Conservation (phyloP, 768 basidiomycete genomes). For the Agrocybe chaxingu region DNA sequence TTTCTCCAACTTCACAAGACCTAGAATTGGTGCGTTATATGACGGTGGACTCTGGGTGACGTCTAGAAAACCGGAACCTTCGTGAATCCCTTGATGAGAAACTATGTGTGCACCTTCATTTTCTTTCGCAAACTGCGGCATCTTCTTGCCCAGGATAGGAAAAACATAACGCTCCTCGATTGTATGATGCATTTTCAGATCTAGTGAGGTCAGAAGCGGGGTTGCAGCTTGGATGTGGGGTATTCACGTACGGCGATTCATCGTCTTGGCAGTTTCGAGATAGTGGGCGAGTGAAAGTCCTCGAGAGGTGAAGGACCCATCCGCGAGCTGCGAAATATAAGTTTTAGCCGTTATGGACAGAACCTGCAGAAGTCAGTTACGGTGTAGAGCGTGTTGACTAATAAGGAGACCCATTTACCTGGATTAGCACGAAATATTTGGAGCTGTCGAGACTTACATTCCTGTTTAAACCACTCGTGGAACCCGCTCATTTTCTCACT, state of each 20-base stretch:
- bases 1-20: slow-evolving; percentile 38
- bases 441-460: slow-evolving; percentile 34
- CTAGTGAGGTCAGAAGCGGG: slow-evolving; percentile 23
- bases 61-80: slow-evolving; percentile 29
- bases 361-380: slow-evolving; percentile 18
- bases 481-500: slow-evolving; percentile 33
- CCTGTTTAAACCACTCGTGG: slow-evolving; percentile 43
- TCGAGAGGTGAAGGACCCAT: slow-evolving; percentile 45
- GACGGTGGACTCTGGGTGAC: background rate
- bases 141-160: slow-evolving; percentile 44
- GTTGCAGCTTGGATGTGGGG: background rate
- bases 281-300: slow-evolving; percentile 41
- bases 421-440: background rate
- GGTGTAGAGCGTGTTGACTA: slow-evolving; percentile 45
- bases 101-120: slow-evolving; percentile 41
- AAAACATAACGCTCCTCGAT: slow-evolving; percentile 53
- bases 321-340: slow-evolving; percentile 36
- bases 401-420: background rate
- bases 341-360: background rate
- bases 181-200: slow-evolving; percentile 52
- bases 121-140: slow-evolving; percentile 43
- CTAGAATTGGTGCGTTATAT: slow-evolving; percentile 21
- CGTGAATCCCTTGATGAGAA: slow-evolving; percentile 53
- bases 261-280: slow-evolving; percentile 32
- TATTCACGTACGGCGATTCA: slow-evolving; percentile 37